phyloP scores from a whole-genome alignment of 345 rosid genomes.

The Aethionema arabicum region DNA sequence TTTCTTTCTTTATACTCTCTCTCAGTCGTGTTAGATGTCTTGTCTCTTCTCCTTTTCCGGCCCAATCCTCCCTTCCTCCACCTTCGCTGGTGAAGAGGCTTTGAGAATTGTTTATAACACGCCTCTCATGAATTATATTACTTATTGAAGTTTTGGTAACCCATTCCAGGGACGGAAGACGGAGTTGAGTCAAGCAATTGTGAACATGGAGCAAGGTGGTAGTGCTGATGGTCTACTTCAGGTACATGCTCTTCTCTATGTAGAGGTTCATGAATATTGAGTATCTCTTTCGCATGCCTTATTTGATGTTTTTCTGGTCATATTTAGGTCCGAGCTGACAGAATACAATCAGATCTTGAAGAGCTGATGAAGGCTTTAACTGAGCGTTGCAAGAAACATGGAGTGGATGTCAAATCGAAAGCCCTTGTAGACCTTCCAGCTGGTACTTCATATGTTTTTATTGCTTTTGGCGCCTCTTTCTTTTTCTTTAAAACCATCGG shows the following conservation, averaged over 20 bases:
- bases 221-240: conserved; percentile 95
- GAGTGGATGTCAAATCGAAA: conserved; percentile 65
- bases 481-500: background rate
- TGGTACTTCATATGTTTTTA: conserved; percentile 48
- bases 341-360: conserved; percentile 92
- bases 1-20: conserved; percentile 9
- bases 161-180: conserved; percentile 65
- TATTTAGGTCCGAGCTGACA: conserved; percentile 90
- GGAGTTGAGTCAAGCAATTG: conserved; percentile 86
- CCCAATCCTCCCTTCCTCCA: conserved; percentile 12
- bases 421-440: conserved; percentile 85
- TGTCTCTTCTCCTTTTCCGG: conserved; percentile 15
- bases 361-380: conserved; percentile 76
- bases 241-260: conserved; percentile 47
- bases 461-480: background rate
- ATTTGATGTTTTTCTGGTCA: conserved; percentile 26
- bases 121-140: conserved; percentile 2
- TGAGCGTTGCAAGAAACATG: conserved; percentile 85
- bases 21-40: conserved; percentile 14
- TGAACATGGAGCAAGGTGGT: conserved; percentile 90
- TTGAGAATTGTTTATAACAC: conserved; percentile 8
- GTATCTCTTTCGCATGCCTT: conserved; percentile 14
- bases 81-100: conserved; percentile 16
- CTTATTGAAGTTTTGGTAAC: conserved; percentile 27
- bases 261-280: conserved; percentile 6